Evolutionary conservation across 805 yeast species (phyloP).

Genomic region (Hanseniaspora valbyensis): DNA sequence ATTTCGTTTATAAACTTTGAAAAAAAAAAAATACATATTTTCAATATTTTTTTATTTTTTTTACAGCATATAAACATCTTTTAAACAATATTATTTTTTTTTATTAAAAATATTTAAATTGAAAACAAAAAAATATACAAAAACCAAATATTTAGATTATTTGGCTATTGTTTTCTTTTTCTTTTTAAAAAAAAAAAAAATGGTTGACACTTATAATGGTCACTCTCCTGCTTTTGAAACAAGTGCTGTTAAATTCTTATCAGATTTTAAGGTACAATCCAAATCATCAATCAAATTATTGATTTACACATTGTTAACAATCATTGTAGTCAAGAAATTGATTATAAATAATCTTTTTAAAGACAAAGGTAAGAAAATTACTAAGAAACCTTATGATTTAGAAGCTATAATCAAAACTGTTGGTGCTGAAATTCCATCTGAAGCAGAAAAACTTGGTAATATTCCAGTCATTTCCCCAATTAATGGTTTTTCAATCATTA

Average conservation of each 20-base stretch:
- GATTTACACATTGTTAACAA: neutral
- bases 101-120: too few relatives aligned
- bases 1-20: too few relatives aligned
- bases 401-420: neutral
- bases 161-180: too few relatives aligned
- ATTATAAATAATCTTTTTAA: neutral
- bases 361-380: neutral
- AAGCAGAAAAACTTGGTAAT: neutral
- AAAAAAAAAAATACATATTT: too few relatives aligned
- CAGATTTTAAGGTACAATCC: neutral
- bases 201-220: neutral
- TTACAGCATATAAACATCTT: too few relatives aligned
- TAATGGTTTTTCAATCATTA: conserved; percentile 6
- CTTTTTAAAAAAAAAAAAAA: too few relatives aligned
- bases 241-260: neutral
- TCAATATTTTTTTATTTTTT: too few relatives aligned
- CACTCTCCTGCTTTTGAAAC: neutral
- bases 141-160: too few relatives aligned
- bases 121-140: too few relatives aligned
- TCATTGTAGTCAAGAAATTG: neutral
- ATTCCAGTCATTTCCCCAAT: conserved; percentile 8
- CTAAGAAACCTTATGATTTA: conserved; percentile 2
- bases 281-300: neutral
- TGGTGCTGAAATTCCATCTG: neutral
- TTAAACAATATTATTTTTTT: too few relatives aligned